Evolutionary conservation across 164 flowering plant species (phyloP).

Genomic region (Malania oleifera): DNA sequence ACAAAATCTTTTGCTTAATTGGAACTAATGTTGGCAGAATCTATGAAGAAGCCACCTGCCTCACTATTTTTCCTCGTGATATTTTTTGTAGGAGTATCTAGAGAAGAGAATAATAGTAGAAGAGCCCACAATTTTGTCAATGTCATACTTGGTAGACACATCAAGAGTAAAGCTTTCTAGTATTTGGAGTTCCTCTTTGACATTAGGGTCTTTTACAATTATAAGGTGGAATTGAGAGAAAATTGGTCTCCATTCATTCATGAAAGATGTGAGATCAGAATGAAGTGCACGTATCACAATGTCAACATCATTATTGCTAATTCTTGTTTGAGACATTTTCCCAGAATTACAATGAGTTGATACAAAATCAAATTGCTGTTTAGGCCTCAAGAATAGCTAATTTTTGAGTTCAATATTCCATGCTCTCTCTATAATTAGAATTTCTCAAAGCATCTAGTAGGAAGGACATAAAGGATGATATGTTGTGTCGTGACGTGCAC

Average conservation of each 20-base stretch:
- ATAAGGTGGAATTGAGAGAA: slow-evolving; percentile 75
- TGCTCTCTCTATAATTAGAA: slow-evolving; percentile 38
- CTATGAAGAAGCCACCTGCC: not conserved
- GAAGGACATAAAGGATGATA: slow-evolving; percentile 64
- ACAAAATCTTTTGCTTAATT: slow-evolving; percentile 2
- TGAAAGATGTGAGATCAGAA: slow-evolving; percentile 63
- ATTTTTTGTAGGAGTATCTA: slow-evolving; percentile 61
- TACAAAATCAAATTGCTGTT: not conserved
- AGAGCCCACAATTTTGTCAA: slow-evolving; percentile 52
- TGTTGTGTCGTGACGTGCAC: no score
- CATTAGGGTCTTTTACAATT: slow-evolving; percentile 76
- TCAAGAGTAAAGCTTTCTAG: slow-evolving; percentile 65
- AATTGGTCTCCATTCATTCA: slow-evolving; percentile 78
- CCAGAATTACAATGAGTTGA: slow-evolving; percentile 4
- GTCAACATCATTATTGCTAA: slow-evolving; percentile 65
- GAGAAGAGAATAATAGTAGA: slow-evolving; percentile 45
- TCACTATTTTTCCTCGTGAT: not conserved
- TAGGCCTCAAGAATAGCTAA: not conserved
- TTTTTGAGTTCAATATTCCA: not conserved
- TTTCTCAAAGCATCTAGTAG: slow-evolving; percentile 87
- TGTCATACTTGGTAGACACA: slow-evolving; percentile 63
- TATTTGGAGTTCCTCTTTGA: slow-evolving; percentile 57
- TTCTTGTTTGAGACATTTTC: slow-evolving; percentile 52
- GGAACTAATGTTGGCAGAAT: slow-evolving; percentile 3
- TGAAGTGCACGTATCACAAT: slow-evolving; percentile 75